A percentile compares a stretch with the other conserved stretches of the same genome.
Conservation (phyloP, 176 grass and related monocot species). For the Oryza australiensis region DNA sequence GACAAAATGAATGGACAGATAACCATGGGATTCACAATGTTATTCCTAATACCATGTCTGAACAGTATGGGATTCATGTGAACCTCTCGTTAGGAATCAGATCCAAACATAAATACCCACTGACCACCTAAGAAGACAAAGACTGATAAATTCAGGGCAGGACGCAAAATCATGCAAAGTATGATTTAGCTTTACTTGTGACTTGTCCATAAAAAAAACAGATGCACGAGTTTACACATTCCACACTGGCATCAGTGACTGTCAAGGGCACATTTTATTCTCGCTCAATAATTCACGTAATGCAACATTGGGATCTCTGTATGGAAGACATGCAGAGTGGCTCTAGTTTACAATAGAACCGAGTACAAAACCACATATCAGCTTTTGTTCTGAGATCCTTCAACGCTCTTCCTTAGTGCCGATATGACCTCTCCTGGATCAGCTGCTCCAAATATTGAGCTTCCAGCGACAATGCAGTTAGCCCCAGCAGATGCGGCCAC, state of each 20-base stretch:
- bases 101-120: background rate
- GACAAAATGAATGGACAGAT: too few species aligned
- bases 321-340: background rate
- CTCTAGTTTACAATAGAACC: conserved; percentile 28
- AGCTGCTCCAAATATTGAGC: conserved; percentile 76
- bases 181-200: background rate
- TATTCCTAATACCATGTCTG: background rate
- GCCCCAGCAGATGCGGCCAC: conserved; percentile 72
- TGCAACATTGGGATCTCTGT: background rate
- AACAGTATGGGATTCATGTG: background rate
- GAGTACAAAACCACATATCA: conserved; percentile 10
- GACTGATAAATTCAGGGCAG: background rate
- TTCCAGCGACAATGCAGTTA: conserved; percentile 97
- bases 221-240: background rate
- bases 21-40: too few species aligned
- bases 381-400: conserved; percentile 51
- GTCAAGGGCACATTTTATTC: conserved; percentile 39
- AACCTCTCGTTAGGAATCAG: background rate
- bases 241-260: background rate
- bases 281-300: background rate
- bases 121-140: background rate
- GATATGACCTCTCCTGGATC: conserved; percentile 75
- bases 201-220: background rate
- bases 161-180: background rate
- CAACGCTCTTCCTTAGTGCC: conserved; percentile 69